Percentiles rank a stretch among this genome's conserved stretches.
phyloP scores from a whole-genome alignment of 2,329 filamentous ascomycete species.

The Aspergillus alliaceus region DNA sequence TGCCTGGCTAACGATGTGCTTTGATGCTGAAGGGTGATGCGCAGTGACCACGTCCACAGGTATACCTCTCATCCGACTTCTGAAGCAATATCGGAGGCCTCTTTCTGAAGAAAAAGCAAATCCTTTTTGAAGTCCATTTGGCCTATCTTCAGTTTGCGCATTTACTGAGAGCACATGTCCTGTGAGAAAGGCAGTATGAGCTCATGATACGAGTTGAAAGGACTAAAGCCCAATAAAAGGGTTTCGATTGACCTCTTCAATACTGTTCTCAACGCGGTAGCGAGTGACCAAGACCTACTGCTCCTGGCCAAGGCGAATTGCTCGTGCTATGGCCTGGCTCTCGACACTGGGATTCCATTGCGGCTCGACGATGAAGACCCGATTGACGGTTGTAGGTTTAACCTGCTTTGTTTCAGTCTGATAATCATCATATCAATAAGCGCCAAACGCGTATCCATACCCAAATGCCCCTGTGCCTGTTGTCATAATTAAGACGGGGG shows the following conservation, averaged over 20 bases:
- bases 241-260: constrained; percentile 44
- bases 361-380: constrained; percentile 53
- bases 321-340: constrained; percentile 53
- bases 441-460: background rate
- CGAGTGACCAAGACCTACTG: constrained; percentile 46
- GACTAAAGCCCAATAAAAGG: background rate
- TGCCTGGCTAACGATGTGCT: background rate
- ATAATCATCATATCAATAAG: background rate
- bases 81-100: background rate
- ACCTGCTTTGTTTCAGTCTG: constrained; percentile 23
- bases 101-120: background rate
- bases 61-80: background rate
- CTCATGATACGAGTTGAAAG: no score
- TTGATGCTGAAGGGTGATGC: background rate
- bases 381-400: constrained; percentile 52
- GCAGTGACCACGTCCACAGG: background rate
- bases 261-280: constrained; percentile 46
- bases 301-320: constrained; percentile 49
- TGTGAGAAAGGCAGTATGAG: constrained; percentile 9
- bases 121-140: background rate
- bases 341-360: constrained; percentile 59
- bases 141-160: constrained; percentile 22
- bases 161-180: constrained; percentile 38
- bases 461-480: constrained; percentile 10
- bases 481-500: constrained; percentile 7